Evolutionary conservation across 2,329 filamentous ascomycete species (phyloP), one percentile per base, ranked within the genome.

Genomic region (Penicillium oxalicum): DNA sequence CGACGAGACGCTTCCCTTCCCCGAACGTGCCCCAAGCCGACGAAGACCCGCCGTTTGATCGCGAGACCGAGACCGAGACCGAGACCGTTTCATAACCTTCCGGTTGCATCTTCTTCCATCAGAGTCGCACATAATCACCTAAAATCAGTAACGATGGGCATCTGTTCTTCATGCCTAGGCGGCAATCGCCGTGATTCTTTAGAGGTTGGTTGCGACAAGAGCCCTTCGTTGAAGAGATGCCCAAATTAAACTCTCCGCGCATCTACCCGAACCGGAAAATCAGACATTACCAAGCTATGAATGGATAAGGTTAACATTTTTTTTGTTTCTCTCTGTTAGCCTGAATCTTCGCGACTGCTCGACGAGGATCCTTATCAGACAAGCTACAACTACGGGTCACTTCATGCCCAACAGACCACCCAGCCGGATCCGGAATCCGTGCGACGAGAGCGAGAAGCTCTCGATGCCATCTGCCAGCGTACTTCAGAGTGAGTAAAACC

Each of bases 381-480:
- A 2, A 64, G 69, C 34, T 74, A 73, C 53, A 70, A 69, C 45
- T 73, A 73, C 42, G 70, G 70, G 5, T 64, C 69, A 3, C 63
- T 71, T 40, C 61, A 69, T 24, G 56, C 60, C 13, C 64, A 66
- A 12, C 68, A 70, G 35, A 55, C 57, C 26, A 65, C 64, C 46
- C 66, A 72, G 28, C 65, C 69, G 4, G 71, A 74, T 57, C 62
- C 70, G 5, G 70, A 73, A 53, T 66, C 67, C 48, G 52, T 70
- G 51, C 70, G 67, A 51, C 69, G 70, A 33, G 72, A 74, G 53
- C 61, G 70, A 37, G 72, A 74, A 56, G 71, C 70, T 6, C 56
- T 74, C 36, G 71, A 74, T 51, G 68, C 70, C 4, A 74, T 74
- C 52, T 74, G 72, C 55, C 72, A 74, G 54, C 63, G 68, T 41